Evolutionary conservation across 2,329 filamentous ascomycete genomes (phyloP), one percentile per base, ranked within the genome.

Genomic region (Chaetomium olivaceum): DNA sequence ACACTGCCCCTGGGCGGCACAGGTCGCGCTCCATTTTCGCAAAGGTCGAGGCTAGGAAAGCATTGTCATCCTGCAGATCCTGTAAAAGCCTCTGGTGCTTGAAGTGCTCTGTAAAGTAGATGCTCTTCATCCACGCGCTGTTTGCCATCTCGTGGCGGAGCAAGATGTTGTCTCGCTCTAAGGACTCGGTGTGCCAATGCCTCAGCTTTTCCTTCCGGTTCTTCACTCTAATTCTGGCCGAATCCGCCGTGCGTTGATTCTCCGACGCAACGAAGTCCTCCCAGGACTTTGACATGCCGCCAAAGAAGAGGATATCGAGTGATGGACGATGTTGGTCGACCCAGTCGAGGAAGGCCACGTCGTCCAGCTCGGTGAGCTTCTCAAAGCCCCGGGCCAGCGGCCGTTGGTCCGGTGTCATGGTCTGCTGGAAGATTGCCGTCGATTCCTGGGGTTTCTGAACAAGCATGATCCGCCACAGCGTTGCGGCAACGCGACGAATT

Each of bases 401-500:
- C 62, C 87, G 84, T 69, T 95, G 91, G 36, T 95, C 88, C 1
- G 86, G 81, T 0, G 85, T 84, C 72, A 90, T 88, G 39, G 88
- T 88, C 67, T 92, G 87, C 23, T 86, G 88, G 55, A 98, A 85
- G 58, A 97, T 85, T 0, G 83, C 81, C 0, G 88, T 85, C 23
- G 91, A 91, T 74, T 97, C 93, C 4, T 91, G 85, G 0, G 94
- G 93, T 76, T 96, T 97, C 73, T 98, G 94, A 0, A 98, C 92
- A 63, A 98, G 84, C 71, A 98, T 87, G 55, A 97, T 91, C n/a
- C 95, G 88, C 86, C 94, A 92, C 27, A 98, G 85, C 69, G 91
- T 91, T 12, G 92, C 92, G 31, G 94, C 91, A 52, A 91, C 87
- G 61, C 90, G 77, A 19, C 93, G 88, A 8, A 97, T 87, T 1